Conservation (phyloP, 345 rosid species). For the Rhodomyrtus tomentosa region DNA sequence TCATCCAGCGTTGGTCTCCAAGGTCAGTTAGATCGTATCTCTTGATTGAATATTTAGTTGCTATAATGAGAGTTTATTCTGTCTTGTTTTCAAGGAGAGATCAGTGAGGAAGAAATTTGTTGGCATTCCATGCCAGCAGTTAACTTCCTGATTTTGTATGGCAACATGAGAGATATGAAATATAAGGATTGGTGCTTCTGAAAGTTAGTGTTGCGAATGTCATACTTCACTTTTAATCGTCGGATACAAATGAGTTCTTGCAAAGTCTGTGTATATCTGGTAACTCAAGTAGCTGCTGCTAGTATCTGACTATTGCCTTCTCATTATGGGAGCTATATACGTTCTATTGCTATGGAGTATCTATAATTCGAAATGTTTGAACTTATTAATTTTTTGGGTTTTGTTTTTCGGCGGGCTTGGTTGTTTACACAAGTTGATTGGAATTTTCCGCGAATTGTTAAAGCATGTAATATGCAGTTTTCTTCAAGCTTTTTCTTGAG, state of each 20-base stretch:
- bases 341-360: not conserved
- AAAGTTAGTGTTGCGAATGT: not conserved
- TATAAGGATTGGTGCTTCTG: not conserved
- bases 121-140: not conserved
- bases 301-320: not conserved
- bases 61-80: not conserved
- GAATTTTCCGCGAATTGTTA: not conserved
- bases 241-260: not conserved
- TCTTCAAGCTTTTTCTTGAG: not conserved
- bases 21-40: conserved; percentile 23
- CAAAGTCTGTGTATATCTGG: not conserved
- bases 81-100: not conserved
- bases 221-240: not conserved
- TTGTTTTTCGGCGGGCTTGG: not conserved
- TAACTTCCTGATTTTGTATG: not conserved
- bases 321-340: not conserved
- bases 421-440: not conserved
- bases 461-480: not conserved
- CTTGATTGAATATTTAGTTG: not conserved
- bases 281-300: not conserved
- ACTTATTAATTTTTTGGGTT: not conserved
- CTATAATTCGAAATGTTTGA: not conserved
- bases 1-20: conserved; percentile 19
- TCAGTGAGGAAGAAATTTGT: not conserved
- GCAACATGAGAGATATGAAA: not conserved